These are phyloP conservation scores for Ceratocystis lukuohia DNA, from an alignment of 2,329 filamentous ascomycete genomes.

Conservation along the genomic window DNA sequence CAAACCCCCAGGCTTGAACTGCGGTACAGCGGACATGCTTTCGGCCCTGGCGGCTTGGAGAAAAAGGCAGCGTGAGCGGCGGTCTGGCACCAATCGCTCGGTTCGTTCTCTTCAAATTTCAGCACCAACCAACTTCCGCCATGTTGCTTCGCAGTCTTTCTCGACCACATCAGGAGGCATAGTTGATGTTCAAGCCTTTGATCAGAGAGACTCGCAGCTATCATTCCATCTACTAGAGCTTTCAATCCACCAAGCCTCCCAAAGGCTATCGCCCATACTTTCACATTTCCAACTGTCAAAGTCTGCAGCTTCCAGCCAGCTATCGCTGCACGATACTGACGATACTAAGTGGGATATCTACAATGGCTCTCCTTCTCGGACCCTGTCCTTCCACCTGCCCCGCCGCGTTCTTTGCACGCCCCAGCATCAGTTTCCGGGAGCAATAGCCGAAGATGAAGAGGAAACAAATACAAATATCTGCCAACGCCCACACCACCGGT, in stretches of 20 bases:
- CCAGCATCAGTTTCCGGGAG: conserved; percentile 21
- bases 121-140: conserved; percentile 45
- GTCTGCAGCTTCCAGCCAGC: conserved; percentile 3
- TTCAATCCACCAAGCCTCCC: conserved; percentile 34
- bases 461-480: conserved; percentile 27
- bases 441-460: neutral
- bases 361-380: conserved; percentile 6
- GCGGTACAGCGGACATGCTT: conserved; percentile 22
- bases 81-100: conserved; percentile 22
- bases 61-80: conserved; percentile 22
- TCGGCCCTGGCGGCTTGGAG: conserved; percentile 27
- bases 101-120: conserved; percentile 42
- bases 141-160: conserved; percentile 25
- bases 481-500: conserved; percentile 24
- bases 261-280: conserved; percentile 42
- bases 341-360: conserved; percentile 4
- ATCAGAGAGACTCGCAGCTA: conserved; percentile 24
- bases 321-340: conserved; percentile 13
- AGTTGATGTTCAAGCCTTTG: neutral
- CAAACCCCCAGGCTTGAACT: conserved; percentile 22
- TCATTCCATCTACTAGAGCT: conserved; percentile 44
- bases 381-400: conserved; percentile 43
- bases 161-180: conserved; percentile 9
- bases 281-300: conserved; percentile 35
- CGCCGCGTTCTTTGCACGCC: conserved; percentile 27